Conservation (phyloP, 192 early-diverging fungal genomes). For the Rhizoclosmatium sp. region DNA sequence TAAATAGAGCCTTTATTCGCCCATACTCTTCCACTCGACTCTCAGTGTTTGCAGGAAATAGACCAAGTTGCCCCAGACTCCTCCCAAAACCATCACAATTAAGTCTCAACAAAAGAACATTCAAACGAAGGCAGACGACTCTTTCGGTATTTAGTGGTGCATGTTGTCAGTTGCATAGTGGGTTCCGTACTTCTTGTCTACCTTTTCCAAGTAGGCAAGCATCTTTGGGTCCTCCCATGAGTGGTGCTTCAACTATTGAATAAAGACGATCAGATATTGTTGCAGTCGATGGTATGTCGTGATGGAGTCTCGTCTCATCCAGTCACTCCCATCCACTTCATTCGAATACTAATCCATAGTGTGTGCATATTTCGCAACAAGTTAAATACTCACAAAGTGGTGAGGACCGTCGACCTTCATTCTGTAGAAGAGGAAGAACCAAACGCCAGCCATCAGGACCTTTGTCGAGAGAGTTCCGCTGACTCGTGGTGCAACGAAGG, state of each 20-base stretch:
- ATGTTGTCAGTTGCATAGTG: constrained; percentile 59
- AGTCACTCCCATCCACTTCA: neutral
- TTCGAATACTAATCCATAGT: neutral
- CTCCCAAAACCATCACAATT: too few relatives aligned
- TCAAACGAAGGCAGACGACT: neutral
- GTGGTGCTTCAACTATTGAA: constrained; percentile 56
- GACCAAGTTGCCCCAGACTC: too few relatives aligned
- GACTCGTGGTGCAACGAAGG: constrained; percentile 49
- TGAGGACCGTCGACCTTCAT: constrained; percentile 60
- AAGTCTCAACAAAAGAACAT: too few relatives aligned
- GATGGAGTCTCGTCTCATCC: neutral
- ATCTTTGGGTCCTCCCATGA: constrained; percentile 60
- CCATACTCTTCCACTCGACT: too few relatives aligned
- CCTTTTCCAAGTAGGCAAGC: constrained; percentile 60
- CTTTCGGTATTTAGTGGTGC: constrained; percentile 45
- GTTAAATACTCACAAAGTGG: constrained; percentile 56
- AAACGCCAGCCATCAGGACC: constrained; percentile 49
- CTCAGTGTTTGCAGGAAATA: too few relatives aligned
- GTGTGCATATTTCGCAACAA: neutral
- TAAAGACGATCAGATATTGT: neutral
- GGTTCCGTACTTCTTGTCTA: constrained; percentile 67
- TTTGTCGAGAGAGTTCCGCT: constrained; percentile 44
- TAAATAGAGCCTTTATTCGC: too few relatives aligned
- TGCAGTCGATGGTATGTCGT: neutral
- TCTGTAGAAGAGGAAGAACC: constrained; percentile 62